A percentile compares a stretch with the other conserved stretches of the same genome.
These are phyloP conservation scores for Nakazawaea laoshanensis DNA, from an alignment of 805 yeast species.

Conservation along the genomic window DNA sequence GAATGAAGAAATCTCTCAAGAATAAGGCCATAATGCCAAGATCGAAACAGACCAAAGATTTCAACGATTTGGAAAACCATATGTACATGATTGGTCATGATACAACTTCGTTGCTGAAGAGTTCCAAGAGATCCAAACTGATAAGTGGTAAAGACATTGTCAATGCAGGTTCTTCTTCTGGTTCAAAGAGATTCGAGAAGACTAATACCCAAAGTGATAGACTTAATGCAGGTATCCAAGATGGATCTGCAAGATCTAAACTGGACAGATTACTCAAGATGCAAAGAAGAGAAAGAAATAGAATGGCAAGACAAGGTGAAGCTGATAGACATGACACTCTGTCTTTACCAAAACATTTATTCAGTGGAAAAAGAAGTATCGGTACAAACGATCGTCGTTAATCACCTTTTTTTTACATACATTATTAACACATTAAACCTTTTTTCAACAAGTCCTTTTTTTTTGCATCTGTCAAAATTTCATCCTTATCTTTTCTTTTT, in stretches of 20 bases:
- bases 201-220: conserved; percentile 57
- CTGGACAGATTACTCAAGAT: conserved; percentile 83
- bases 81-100: conserved; percentile 90
- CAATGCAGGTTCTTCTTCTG: conserved; percentile 37
- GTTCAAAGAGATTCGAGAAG: conserved; percentile 30
- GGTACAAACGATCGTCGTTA: conserved; percentile 90
- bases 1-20: conserved; percentile 80
- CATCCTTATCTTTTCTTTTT: no score
- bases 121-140: conserved; percentile 26
- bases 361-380: conserved; percentile 93
- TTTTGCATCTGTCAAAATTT: no score
- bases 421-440: neutral
- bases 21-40: conserved; percentile 86
- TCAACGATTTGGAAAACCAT: conserved; percentile 77
- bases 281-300: conserved; percentile 90
- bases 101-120: conserved; percentile 53
- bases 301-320: conserved; percentile 90
- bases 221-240: conserved; percentile 78
- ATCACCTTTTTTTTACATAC: conserved; percentile 6
- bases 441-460: no score
- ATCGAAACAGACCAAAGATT: conserved; percentile 73
- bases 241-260: conserved; percentile 71
- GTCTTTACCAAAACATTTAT: conserved; percentile 86
- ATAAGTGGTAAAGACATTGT: conserved; percentile 76
- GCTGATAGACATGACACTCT: conserved; percentile 87